Percentiles rank a stretch among this genome's conserved stretches.
These are phyloP conservation scores for Ogataea philodendri DNA, from an alignment of 805 yeast species.

Conservation along the genomic window DNA sequence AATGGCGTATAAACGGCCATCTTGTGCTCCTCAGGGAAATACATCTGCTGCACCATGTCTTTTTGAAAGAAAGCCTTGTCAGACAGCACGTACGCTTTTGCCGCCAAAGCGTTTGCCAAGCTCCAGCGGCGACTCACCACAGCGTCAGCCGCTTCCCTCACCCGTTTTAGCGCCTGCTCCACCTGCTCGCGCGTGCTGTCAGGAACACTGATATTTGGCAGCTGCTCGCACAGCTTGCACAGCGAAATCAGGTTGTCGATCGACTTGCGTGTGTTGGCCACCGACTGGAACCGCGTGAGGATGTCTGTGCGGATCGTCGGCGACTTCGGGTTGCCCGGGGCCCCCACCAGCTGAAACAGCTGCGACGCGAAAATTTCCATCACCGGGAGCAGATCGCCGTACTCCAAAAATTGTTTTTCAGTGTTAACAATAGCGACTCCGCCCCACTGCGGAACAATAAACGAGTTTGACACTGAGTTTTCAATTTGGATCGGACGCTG, in stretches of 20 bases:
- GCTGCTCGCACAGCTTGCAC: slow-evolving; percentile 60
- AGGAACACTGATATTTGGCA: slow-evolving; percentile 84
- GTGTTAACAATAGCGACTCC: slow-evolving; percentile 60
- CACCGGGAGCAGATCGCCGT: slow-evolving; percentile 50
- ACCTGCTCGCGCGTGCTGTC: slow-evolving; percentile 62
- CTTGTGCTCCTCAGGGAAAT: slow-evolving; percentile 94
- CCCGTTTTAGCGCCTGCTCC: slow-evolving; percentile 42
- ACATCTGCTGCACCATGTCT: slow-evolving; percentile 92
- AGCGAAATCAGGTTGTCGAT: slow-evolving; percentile 73
- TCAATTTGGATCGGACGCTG: slow-evolving; percentile 50
- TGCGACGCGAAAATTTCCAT: slow-evolving; percentile 74
- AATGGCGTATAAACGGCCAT: slow-evolving; percentile 91
- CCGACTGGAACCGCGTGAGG: slow-evolving; percentile 56
- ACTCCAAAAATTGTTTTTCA: slow-evolving; percentile 33
- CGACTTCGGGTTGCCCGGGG: slow-evolving; percentile 55
- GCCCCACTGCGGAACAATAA: slow-evolving; percentile 87
- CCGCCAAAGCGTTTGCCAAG: slow-evolving; percentile 39
- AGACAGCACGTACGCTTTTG: slow-evolving; percentile 59
- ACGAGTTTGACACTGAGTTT: slow-evolving; percentile 50
- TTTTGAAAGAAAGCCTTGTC: slow-evolving; percentile 85
- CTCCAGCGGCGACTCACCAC: slow-evolving; percentile 36
- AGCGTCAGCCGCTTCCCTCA: slow-evolving; percentile 38
- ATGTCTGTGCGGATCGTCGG: slow-evolving; percentile 64
- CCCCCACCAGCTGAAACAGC: slow-evolving; percentile 68
- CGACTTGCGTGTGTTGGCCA: slow-evolving; percentile 59